Evolutionary conservation across 257 asterid genomes (phyloP), one percentile per base, ranked within the genome.

Genomic region (Nicotiana attenuata): DNA sequence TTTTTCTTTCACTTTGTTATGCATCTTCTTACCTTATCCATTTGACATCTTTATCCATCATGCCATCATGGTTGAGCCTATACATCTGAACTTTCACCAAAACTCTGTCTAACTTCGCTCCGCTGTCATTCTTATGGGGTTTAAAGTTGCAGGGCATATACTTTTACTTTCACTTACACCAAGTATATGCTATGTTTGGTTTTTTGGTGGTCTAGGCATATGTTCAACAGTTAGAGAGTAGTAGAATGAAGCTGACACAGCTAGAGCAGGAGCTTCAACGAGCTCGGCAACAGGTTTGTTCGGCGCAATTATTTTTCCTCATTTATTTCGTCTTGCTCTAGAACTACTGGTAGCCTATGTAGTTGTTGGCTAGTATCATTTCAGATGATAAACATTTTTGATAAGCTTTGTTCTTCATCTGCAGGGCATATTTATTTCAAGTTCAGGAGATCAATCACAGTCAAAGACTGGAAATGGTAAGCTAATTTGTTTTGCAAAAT

Each of bases 231-330:
- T 92, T 96, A 59, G 99, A 96, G 84, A 96, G 94, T 92, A 96
- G 99, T 91, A 89, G 97, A 90, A 94, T 96, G 99, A 96, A 96
- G 89, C 85, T 96, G 88, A 94, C 99, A 56, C 99, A 96, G 85
- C 98, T 96, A 83, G 99, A 96, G 85, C 99, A 96, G 87, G 99
- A 96, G 88, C 97, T 96, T 84, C 99, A 96, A 89, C 92, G 99
- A 84, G 99, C 99, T 78, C 89, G 99, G 78, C 99, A 96, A 85
- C 99, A 96, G 98, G 99, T 94, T 38, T 20, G 83, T 84, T 35
- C 78, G 76, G 67, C 50, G 47, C 11, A 41, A 41, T 41, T 41
- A 41, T 41, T 41, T 41, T 7, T 41, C 47, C 47, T 41, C 47
- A 41, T 41, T 41, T 41, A 41, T 41, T 41, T 41, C 47, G 47